phyloP scores from a whole-genome alignment of 805 yeast species.

The Candida morakotiae region DNA sequence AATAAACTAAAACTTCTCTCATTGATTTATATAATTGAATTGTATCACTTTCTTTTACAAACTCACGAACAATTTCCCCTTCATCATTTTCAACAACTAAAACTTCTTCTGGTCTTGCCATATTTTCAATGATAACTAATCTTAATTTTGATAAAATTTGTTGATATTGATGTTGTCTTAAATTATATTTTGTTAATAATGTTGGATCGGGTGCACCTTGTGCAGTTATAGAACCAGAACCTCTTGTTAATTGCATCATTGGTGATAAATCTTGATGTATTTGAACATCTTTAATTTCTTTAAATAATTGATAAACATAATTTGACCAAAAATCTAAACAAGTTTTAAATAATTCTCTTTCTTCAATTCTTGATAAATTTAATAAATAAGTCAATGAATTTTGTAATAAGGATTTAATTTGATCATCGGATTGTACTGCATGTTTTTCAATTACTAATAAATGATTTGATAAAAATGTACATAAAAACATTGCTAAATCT shows the following conservation, averaged over 20 bases:
- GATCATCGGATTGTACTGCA: slow-evolving; percentile 32
- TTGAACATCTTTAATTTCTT: slow-evolving; percentile 82
- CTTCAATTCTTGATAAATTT: slow-evolving; percentile 85
- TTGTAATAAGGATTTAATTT: slow-evolving; percentile 53
- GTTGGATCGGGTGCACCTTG: slow-evolving; percentile 89
- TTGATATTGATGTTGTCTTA: slow-evolving; percentile 83
- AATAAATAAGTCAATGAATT: slow-evolving; percentile 78
- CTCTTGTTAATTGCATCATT: slow-evolving; percentile 60
- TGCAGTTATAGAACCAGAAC: no score
- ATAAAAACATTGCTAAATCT: slow-evolving; percentile 89
- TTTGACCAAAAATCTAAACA: slow-evolving; percentile 93
- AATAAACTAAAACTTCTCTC: slow-evolving; percentile 92
- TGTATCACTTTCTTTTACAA: slow-evolving; percentile 95
- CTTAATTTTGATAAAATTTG: slow-evolving; percentile 77
- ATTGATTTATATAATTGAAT: slow-evolving; percentile 91
- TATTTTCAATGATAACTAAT: slow-evolving; percentile 90
- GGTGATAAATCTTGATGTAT: slow-evolving; percentile 69
- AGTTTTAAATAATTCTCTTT: slow-evolving; percentile 92
- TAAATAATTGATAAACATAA: slow-evolving; percentile 76
- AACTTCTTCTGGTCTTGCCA: slow-evolving; percentile 99
- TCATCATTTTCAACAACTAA: slow-evolving; percentile 96
- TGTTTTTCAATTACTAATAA: slow-evolving; percentile 59
- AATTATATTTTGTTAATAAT: slow-evolving; percentile 67
- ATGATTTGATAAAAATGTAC: slow-evolving; percentile 79
- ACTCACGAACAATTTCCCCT: slow-evolving; percentile 97